These are phyloP conservation scores for Stagonosporopsis tanaceti DNA, from an alignment of 2,329 filamentous ascomycete species.

Conservation along the genomic window DNA sequence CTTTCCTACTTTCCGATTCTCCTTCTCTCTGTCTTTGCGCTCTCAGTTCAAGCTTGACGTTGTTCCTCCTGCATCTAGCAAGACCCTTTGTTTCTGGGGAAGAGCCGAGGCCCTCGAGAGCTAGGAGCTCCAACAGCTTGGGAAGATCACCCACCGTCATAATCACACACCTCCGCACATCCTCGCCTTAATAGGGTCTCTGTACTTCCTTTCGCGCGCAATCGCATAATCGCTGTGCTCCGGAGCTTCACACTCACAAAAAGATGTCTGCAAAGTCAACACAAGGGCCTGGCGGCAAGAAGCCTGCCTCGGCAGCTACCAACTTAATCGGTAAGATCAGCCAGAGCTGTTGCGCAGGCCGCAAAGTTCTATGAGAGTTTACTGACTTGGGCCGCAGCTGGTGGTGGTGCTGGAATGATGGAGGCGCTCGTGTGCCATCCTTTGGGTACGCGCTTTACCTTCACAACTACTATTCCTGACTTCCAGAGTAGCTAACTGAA, in stretches of 20 bases:
- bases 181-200: neutral
- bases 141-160: constrained; percentile 24
- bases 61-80: constrained; percentile 13
- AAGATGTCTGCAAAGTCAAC: constrained; percentile 68
- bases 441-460: constrained; percentile 67
- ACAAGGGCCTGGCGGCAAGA: constrained; percentile 69
- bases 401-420: constrained; percentile 98
- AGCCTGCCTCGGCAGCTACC: constrained; percentile 83
- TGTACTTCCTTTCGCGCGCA: constrained; percentile 6
- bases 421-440: constrained; percentile 96
- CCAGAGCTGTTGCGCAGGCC: neutral
- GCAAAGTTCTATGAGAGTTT: constrained; percentile 1
- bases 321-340: constrained; percentile 83
- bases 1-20: constrained; percentile 20
- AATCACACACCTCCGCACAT: constrained; percentile 14
- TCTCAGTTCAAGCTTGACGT: constrained; percentile 6
- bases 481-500: constrained; percentile 28
- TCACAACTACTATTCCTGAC: neutral
- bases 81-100: constrained; percentile 29
- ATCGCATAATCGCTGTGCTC: neutral
- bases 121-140: constrained; percentile 26
- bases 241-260: constrained; percentile 18
- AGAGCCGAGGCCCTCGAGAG: constrained; percentile 27
- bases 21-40: constrained; percentile 13
- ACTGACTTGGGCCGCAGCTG: constrained; percentile 66